Evolutionary conservation across 2,329 filamentous ascomycete species (phyloP), one percentile per base, ranked within the genome.

Genomic region (Leptographium wingfieldii): DNA sequence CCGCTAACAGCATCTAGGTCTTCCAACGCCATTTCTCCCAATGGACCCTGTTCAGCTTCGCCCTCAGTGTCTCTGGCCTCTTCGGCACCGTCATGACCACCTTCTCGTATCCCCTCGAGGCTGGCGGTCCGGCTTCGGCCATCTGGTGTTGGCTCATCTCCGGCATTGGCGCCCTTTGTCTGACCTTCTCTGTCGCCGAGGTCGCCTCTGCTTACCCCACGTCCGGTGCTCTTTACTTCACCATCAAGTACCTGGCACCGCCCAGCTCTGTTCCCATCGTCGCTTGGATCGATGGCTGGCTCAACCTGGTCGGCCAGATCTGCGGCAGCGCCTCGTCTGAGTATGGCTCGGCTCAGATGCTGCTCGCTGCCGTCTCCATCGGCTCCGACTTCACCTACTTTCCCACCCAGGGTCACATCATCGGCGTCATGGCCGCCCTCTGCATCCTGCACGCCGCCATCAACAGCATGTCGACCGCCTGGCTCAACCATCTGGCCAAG

Each of bases 71-170:
- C 65, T 77, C 73, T 56, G 80, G 80, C 52, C 73, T 82, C 25
- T 82, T 80, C 66, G 74, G 79, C 33, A 81, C 79, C 10, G 75
- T 80, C 61, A 76, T 78, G 65, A 81, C 80, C 3, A 83, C 80
- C 38, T 80, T 81, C 65, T 72, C 72, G 14, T 81, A 77, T 65
- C 79, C 80, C 1, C 72, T 83, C 31, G 69, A 71, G 52, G 79
- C 79, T 16, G 79, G 79, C 62, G 80, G 80, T 57, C 73, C 77
- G 43, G 75, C 79, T 29, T 74, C 79, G 7, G 78, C 74, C 9
- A 74, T 83, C 5, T 83, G 80, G 80, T 81, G 76, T 67, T 83
- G 80, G 80, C 66, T 80, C 56, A 80, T 82, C 61, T 78, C 78
- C 33, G 80, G 80, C 58, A 71, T 74, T 53, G 80, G 80, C 12